Evolutionary conservation across 2,329 filamentous ascomycete genomes (phyloP).

Genomic region (Aschersonia sp.): DNA sequence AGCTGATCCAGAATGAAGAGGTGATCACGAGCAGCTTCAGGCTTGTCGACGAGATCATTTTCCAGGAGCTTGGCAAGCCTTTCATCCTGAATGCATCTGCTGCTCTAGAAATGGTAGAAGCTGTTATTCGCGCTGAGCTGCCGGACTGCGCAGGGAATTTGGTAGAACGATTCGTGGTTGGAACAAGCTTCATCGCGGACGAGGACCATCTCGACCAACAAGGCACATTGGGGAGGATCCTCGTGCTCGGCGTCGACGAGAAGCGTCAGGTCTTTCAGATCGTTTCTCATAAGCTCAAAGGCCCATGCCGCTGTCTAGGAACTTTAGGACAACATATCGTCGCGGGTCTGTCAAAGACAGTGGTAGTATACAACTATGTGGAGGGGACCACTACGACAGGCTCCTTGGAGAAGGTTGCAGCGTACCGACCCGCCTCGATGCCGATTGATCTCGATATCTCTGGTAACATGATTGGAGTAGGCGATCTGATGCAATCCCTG

Average conservation of each 20-base stretch:
- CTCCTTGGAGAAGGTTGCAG: slow-evolving; percentile 53
- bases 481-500: slow-evolving; percentile 88
- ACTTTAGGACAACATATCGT: slow-evolving; percentile 67
- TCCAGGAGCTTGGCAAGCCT: slow-evolving; percentile 58
- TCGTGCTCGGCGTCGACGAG: slow-evolving; percentile 71
- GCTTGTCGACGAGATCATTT: slow-evolving; percentile 80
- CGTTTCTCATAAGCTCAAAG: slow-evolving; percentile 54
- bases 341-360: slow-evolving; percentile 78
- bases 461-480: slow-evolving; percentile 64
- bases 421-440: slow-evolving; percentile 69
- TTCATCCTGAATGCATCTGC: slow-evolving; percentile 40
- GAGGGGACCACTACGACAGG: slow-evolving; percentile 41
- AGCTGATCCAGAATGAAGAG: slow-evolving; percentile 57
- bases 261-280: slow-evolving; percentile 61
- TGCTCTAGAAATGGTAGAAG: slow-evolving; percentile 62
- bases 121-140: slow-evolving; percentile 64
- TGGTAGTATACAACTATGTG: slow-evolving; percentile 42
- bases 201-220: slow-evolving; percentile 34
- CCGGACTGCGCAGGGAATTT: slow-evolving; percentile 37
- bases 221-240: slow-evolving; percentile 52
- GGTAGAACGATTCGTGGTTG: slow-evolving; percentile 76
- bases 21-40: slow-evolving; percentile 67
- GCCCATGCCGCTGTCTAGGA: slow-evolving; percentile 65
- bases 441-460: slow-evolving; percentile 68
- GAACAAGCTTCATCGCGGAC: slow-evolving; percentile 64